Evolutionary conservation across 1,284 basidiomycete species (phyloP).

Genomic region (Violaceomyces palustris): DNA sequence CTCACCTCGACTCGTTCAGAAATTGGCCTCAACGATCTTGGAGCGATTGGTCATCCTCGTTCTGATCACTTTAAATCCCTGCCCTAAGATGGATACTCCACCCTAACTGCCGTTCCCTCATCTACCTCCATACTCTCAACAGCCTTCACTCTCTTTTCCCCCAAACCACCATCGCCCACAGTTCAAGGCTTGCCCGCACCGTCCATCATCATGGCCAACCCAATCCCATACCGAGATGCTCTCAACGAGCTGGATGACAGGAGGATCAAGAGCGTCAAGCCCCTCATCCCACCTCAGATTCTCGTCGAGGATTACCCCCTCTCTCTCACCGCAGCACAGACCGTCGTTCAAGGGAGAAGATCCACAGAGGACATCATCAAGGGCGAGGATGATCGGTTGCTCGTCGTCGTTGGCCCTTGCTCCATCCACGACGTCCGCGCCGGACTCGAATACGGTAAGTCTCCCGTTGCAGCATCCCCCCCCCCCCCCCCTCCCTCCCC

Average conservation of each 20-base stretch:
- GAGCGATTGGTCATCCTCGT: too few species aligned
- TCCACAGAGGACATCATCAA: constrained; percentile 45
- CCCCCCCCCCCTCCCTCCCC: too few species aligned
- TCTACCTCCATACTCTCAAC: too few species aligned
- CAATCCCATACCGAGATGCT: constrained; percentile 29
- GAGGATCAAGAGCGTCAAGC: constrained; percentile 47
- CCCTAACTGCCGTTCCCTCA: too few species aligned
- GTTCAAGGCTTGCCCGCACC: too few species aligned
- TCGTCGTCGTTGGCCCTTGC: constrained; percentile 50
- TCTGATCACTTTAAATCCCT: too few species aligned
- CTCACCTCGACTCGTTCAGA: too few species aligned
- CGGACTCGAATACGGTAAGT: constrained; percentile 43
- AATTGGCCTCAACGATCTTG: too few species aligned
- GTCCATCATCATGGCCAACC: background rate
- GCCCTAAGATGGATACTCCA: too few species aligned
- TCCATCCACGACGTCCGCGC: constrained; percentile 50
- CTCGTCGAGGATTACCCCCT: constrained; percentile 50
- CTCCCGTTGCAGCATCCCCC: too few species aligned
- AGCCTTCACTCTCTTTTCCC: too few species aligned
- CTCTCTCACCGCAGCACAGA: constrained; percentile 32
- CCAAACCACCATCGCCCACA: too few species aligned
- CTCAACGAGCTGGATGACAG: constrained; percentile 49
- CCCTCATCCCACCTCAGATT: constrained; percentile 48
- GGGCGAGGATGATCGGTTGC: constrained; percentile 43
- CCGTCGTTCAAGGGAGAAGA: constrained; percentile 34